These are phyloP conservation scores for Smittium culicis DNA, from an alignment of 371 early-diverging fungal genomes.

Conservation along the genomic window DNA sequence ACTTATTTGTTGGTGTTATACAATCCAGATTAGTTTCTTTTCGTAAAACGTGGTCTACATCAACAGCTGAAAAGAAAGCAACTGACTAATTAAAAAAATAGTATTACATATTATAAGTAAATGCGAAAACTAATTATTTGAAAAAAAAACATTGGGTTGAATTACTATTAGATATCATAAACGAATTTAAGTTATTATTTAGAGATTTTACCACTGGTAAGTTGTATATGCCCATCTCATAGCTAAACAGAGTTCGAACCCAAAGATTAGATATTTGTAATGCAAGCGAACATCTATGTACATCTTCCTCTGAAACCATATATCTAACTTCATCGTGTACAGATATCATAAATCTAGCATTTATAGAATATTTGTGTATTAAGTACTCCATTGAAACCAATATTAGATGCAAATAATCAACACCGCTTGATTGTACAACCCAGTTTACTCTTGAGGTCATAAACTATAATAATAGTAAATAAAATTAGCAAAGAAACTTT, in stretches of 20 bases:
- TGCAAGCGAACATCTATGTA: constrained; percentile 63
- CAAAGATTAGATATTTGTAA: constrained; percentile 87
- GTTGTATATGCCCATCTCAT: constrained; percentile 68
- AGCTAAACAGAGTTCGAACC: constrained; percentile 81
- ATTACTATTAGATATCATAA: too few relatives aligned
- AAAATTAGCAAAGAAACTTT: too few relatives aligned
- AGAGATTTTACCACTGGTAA: constrained; percentile 37
- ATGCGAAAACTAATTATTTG: not conserved
- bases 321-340: constrained; percentile 96
- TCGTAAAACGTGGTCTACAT: constrained; percentile 81
- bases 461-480: too few relatives aligned
- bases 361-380: constrained; percentile 54
- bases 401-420: constrained; percentile 94
- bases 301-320: constrained; percentile 61
- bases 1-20: constrained; percentile 54
- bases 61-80: constrained; percentile 91
- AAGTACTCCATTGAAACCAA: constrained; percentile 80
- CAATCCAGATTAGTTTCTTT: constrained; percentile 79
- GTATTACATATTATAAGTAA: not conserved
- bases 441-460: constrained; percentile 88
- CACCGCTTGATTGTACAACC: constrained; percentile 97
- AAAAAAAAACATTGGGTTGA: too few relatives aligned
- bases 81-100: constrained; percentile 43
- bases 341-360: constrained; percentile 76
- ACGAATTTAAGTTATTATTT: not conserved